Conservation (phyloP, 768 basidiomycete genomes). For the Leccinum variicolor region DNA sequence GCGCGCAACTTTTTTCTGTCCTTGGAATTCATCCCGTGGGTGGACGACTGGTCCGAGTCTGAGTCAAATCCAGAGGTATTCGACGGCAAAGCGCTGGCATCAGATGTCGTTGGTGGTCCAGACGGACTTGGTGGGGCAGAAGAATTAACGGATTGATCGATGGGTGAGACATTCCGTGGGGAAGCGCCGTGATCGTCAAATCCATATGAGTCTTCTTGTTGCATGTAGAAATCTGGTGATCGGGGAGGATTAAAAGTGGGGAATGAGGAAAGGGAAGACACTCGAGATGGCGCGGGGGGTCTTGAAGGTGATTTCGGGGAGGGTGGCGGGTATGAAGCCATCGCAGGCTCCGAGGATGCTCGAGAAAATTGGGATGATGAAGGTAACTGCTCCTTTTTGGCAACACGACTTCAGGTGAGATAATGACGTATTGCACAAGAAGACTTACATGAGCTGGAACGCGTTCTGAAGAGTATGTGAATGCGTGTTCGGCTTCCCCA, state of each 20-base stretch:
- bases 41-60: conserved; percentile 16
- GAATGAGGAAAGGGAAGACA: conserved; percentile 9
- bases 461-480: neutral
- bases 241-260: neutral
- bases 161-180: conserved; percentile 5
- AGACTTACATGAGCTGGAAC: conserved; percentile 12
- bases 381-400: conserved; percentile 7
- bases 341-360: conserved; percentile 11
- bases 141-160: neutral
- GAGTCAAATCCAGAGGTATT: neutral
- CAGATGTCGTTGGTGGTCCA: conserved; percentile 17
- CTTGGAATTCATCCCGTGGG: conserved; percentile 21
- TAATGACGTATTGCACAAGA: neutral
- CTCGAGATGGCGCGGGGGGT: neutral
- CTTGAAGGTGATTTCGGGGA: conserved; percentile 2
- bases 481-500: neutral
- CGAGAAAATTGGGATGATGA: conserved; percentile 4
- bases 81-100: conserved; percentile 13
- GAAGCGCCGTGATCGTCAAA: conserved; percentile 7
- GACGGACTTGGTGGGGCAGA: conserved; percentile 17
- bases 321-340: conserved; percentile 5
- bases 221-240: conserved; percentile 14
- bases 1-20: conserved; percentile 37
- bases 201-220: conserved; percentile 13
- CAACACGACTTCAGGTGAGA: neutral